Base-by-base conservation (phyloP, 2,329 filamentous ascomycete species). In the Monosporascus cannonballus region DNA sequence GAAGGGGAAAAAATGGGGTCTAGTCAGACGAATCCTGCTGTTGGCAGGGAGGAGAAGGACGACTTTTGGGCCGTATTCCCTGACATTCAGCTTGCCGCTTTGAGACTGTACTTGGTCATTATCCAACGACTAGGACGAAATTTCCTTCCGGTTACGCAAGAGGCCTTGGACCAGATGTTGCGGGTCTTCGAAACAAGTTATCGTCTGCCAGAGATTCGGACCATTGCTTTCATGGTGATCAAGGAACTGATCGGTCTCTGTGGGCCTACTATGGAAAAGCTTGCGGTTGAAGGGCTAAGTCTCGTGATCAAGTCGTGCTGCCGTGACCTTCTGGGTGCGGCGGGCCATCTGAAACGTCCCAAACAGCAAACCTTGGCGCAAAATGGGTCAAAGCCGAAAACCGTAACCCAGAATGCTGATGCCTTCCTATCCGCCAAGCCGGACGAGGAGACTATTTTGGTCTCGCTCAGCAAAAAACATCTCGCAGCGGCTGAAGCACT, bases 11-110 rank as follows among this genome's bases (percentile, higher is more conserved):
- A 76, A 54, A 69, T 68, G 20, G 75, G 75, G 58, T 75, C 73
- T 2, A 70, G 83, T n/a, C 81, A 85, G 55, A 76, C 85, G 54
- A 92, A 91, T 60, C 76, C 84, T 7, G 86, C 89, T 56, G 82
- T 94, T 56, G 79, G 84, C 34, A 82, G 87, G 55, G 89, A 95
- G 48, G 93, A 96, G 69, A 86, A 86, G 55, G 90, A 96, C 50
- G 82, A 85, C 45, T 76, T 96, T 3, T 92, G 88, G 81, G 73
- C 79, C 47, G 75, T 82, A 18, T 76, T 96, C 11, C 89, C 92
- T 4, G 76, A 80, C 9, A 80, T 96, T 39, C 90, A 96, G 63
- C 70, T 84, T 15, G 83, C 87, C 15, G 80, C 83, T n/a, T 72
- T 96, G 51, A 70, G 79, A 22, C 70, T 96, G 1, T 70, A 89